These are phyloP conservation scores for Mucor saturninus DNA, from an alignment of 371 early-diverging fungal genomes.

Conservation along the genomic window DNA sequence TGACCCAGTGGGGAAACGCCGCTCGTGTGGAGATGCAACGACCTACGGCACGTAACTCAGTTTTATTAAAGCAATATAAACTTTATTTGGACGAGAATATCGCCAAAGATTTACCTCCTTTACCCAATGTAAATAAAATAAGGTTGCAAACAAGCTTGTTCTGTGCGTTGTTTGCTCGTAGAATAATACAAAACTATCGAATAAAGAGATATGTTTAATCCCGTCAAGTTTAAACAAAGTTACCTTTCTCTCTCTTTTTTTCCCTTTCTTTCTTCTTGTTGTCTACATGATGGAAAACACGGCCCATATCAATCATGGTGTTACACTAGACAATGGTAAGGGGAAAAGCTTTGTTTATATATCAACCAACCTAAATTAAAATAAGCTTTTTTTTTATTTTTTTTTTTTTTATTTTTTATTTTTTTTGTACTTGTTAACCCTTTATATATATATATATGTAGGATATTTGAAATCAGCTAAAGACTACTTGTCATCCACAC, in stretches of 20 bases:
- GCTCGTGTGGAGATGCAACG: conserved; percentile 32
- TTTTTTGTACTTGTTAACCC: not conserved
- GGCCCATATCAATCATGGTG: no score
- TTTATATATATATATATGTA: not conserved
- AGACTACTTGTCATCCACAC: conserved; percentile 3
- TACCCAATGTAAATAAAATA: conserved; percentile 31
- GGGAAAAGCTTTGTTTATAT: not conserved
- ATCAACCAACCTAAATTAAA: conserved; percentile 2
- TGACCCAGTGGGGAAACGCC: conserved; percentile 52
- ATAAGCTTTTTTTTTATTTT: not conserved
- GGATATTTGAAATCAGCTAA: conserved; percentile 14
- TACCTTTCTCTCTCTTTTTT: not conserved
- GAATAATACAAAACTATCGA: not conserved
- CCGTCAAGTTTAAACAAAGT: not conserved
- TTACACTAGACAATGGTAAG: no score
- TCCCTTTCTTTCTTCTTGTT: not conserved
- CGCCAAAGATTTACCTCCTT: conserved; percentile 36
- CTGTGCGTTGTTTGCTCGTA: conserved; percentile 2
- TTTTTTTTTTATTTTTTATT: not conserved
- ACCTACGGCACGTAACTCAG: conserved; percentile 36
- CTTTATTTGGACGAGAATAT: conserved; percentile 53
- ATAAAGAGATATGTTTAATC: not conserved
- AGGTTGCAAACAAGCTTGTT: conserved; percentile 1
- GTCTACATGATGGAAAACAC: not conserved
- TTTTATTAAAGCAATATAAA: conserved; percentile 52